Conservation (phyloP, 2,329 filamentous ascomycete genomes). For the Davidsoniella eucalypti region DNA sequence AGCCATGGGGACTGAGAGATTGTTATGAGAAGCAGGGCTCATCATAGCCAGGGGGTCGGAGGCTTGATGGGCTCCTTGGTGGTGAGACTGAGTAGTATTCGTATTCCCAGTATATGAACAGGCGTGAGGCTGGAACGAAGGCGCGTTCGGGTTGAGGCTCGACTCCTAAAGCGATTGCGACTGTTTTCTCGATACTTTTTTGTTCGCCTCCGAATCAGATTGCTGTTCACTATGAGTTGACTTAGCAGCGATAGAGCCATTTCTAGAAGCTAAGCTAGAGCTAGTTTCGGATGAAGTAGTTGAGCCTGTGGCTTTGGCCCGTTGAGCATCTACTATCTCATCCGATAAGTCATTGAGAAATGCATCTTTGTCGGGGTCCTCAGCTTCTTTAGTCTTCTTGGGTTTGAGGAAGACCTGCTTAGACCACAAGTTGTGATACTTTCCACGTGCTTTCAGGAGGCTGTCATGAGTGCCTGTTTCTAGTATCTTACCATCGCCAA, state of each 20-base stretch:
- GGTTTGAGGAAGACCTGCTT: constrained; percentile 40
- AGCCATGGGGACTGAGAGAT: too few species aligned
- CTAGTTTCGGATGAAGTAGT: background rate
- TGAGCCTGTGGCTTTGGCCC: constrained; percentile 16
- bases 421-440: constrained; percentile 49
- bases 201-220: constrained; percentile 8
- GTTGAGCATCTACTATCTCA: constrained; percentile 21
- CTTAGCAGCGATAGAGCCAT: too few species aligned
- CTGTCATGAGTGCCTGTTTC: constrained; percentile 46
- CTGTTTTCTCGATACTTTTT: constrained; percentile 16
- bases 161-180: constrained; percentile 25
- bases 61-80: too few species aligned
- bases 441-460: constrained; percentile 39
- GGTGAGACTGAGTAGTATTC: too few species aligned
- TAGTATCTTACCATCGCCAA: constrained; percentile 44
- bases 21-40: too few species aligned
- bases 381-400: constrained; percentile 16
- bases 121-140: constrained; percentile 34
- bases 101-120: background rate
- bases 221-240: too few species aligned
- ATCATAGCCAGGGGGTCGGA: too few species aligned
- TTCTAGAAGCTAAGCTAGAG: background rate
- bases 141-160: constrained; percentile 38
- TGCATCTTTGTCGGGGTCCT: constrained; percentile 16
- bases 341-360: constrained; percentile 24